A percentile compares a stretch with the other conserved stretches of the same genome.
Conservation (phyloP, 495 filamentous ascomycete species). For the Neurospora terricola region DNA sequence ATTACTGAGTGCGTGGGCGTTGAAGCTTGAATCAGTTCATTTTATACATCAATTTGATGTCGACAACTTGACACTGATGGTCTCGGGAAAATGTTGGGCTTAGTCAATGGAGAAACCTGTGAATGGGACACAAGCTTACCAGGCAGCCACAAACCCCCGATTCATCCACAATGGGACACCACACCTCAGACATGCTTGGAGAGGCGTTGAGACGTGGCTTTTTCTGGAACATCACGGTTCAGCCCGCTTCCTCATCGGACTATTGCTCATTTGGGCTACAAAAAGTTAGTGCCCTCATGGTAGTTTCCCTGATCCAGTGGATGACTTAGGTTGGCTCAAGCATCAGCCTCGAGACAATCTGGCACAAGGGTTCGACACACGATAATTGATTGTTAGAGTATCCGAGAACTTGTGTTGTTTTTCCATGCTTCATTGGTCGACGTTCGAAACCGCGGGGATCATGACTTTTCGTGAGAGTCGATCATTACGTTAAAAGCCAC, state of each 20-base stretch:
- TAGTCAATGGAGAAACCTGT: background rate
- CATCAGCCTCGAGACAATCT: background rate
- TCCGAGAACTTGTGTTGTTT: background rate
- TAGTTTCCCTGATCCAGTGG: no score
- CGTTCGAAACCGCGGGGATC: background rate
- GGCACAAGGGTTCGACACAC: background rate
- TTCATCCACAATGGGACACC: background rate
- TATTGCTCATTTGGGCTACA: no score
- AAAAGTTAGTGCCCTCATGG: no score
- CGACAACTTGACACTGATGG: background rate
- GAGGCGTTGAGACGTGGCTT: background rate
- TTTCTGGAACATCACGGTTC: background rate
- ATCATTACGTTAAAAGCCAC: background rate
- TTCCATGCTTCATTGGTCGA: background rate
- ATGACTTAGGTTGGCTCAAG: background rate
- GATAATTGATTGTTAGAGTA: background rate
- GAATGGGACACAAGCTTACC: no score
- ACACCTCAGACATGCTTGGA: background rate
- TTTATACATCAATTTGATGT: background rate
- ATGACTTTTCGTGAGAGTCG: background rate
- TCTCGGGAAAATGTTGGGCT: background rate
- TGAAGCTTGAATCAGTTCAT: conserved; percentile 3
- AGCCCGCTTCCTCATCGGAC: no score
- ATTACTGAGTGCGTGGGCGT: conserved; percentile 52
- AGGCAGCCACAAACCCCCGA: background rate